Evolutionary conservation across 768 basidiomycete genomes (phyloP), one percentile per base, ranked within the genome.

Genomic region (Psilocybe cyanescens): DNA sequence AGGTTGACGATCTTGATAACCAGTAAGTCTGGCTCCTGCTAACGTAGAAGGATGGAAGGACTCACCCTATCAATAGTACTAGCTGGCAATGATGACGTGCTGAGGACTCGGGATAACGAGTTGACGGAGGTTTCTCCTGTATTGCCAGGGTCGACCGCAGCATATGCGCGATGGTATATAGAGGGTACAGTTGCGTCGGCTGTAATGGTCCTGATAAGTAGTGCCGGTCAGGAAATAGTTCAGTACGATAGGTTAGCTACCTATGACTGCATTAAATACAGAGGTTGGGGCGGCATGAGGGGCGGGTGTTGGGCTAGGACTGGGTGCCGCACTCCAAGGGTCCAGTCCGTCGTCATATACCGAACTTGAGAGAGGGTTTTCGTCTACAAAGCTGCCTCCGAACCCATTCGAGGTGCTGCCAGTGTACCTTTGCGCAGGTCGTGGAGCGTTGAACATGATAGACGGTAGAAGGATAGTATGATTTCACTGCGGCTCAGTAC

Each of bases 371-470:
- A 94, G 81, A 2, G 91, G 92, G 69, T 93, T 86, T 66, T 91
- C 88, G 66, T 87, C 87, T 24, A 92, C 88, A 71, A 87, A 91
- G 73, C 88, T 91, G 47, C 79, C 85, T 31, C 88, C 88, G 62
- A 92, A 83, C 45, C 86, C 85, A 44, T 80, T 78, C 2, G 88
- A 79, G 17, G 81, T 79, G 37, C 64, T 62, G 24, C 80, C 77
- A 51, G 81, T 79, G 68, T 93, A 92, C 62, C 88, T 80, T 67
- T 90, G 90, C 28, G 81, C 85, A 45, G 87, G 86, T 54, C 92
- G 84, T 57, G 92, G 92, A 54, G 91, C 83, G 79, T 94, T 94
- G 81, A 94, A 94, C 92, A 94, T 94, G 57, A 70, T 78, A 58
- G 51, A 9, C 41, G 30, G 45, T 24, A 58, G 31, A 17, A 33